Percentiles rank a stretch among this genome's conserved stretches.
These are phyloP conservation scores for Phaeotremella skinneri DNA, from an alignment of 768 basidiomycete species.

Conservation along the genomic window DNA sequence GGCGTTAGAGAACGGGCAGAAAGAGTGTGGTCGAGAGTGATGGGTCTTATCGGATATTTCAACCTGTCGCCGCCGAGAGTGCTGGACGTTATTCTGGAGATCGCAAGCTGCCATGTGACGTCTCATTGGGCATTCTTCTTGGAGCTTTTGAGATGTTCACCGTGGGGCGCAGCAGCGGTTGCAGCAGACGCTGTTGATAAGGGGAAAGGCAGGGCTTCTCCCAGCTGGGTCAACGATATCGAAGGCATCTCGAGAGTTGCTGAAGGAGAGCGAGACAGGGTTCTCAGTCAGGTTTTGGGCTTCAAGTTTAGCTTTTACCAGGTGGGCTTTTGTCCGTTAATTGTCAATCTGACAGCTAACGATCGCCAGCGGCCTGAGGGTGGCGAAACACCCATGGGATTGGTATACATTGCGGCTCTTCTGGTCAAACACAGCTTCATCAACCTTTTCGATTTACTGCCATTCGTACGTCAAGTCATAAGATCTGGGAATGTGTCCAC, in stretches of 20 bases:
- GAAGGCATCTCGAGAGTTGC: slow-evolving; percentile 36
- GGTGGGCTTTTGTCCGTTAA: slow-evolving; percentile 55
- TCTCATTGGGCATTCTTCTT: slow-evolving; percentile 87
- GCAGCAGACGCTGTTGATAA: slow-evolving; percentile 14
- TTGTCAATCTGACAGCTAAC: slow-evolving; percentile 51
- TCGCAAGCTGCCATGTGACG: slow-evolving; percentile 75
- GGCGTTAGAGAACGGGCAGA: slow-evolving; percentile 28
- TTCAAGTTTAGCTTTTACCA: slow-evolving; percentile 94
- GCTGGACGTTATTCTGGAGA: slow-evolving; percentile 87
- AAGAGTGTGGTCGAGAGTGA: slow-evolving; percentile 42
- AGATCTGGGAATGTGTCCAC: background rate
- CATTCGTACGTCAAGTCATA: slow-evolving; percentile 64
- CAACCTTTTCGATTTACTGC: slow-evolving; percentile 79
- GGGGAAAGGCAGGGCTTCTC: slow-evolving; percentile 42
- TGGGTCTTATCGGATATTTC: slow-evolving; percentile 69
- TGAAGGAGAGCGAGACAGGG: slow-evolving; percentile 48
- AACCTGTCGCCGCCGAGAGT: slow-evolving; percentile 93
- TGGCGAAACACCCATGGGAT: slow-evolving; percentile 66
- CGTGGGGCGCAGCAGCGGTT: slow-evolving; percentile 60
- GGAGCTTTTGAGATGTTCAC: slow-evolving; percentile 77
- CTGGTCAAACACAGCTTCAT: slow-evolving; percentile 88
- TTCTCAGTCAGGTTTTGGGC: slow-evolving; percentile 78
- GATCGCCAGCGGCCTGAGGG: slow-evolving; percentile 56
- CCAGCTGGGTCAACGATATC: slow-evolving; percentile 37
- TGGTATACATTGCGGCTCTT: slow-evolving; percentile 79